Evolutionary conservation across 371 early-diverging fungal species (phyloP), one percentile per base, ranked within the genome.

Genomic region (Vairimorpha apis): DNA sequence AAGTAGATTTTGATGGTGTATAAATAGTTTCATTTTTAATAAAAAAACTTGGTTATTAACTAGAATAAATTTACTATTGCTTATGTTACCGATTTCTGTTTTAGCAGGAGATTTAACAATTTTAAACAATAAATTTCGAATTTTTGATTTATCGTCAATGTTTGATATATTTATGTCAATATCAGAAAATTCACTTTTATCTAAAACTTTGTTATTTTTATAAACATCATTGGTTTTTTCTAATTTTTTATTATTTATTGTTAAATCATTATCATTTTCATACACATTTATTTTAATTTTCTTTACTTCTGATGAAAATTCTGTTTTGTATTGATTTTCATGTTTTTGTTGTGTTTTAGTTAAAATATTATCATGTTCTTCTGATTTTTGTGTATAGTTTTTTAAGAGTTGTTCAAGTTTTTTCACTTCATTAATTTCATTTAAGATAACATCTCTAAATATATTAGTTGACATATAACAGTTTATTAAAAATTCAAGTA

Each of bases 381-480:
- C 18, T 12, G 5, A 2, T 8, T 35, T 27, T 37, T 60, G 25
- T 25, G 2, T 27, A 1, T 7, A 32, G 2, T 18, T 35, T 35
- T 18, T 25, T 60, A 3, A 8, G 5, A 16, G 25, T 23, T 35
- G 2, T 37, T 60, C 60, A 16, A 60, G n/a, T 16, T 3, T 2
- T 35, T 37, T 60, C 21, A 53, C 29, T 29, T 53, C 27, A 4
- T 53, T 53, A 2, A 35, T 3, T 37, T 60, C 60, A 35, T 60
- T 60, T 14, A 60, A 21, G 13, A 60, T 35, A 10, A 35, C n/a
- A 18, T 32, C 37, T 37, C 38, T 60, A 27, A 60, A 60, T n/a
- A 35, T 60, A 21, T 60, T 60, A 1, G 60, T 60, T 1, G 60
- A n/a, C 38, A 60, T 35, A 35, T 60, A 35, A 37, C 60, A 60